Evolutionary conservation across 345 rosid genomes (phyloP), one percentile per base, ranked within the genome.

Genomic region (Bruguiera sexangula): DNA sequence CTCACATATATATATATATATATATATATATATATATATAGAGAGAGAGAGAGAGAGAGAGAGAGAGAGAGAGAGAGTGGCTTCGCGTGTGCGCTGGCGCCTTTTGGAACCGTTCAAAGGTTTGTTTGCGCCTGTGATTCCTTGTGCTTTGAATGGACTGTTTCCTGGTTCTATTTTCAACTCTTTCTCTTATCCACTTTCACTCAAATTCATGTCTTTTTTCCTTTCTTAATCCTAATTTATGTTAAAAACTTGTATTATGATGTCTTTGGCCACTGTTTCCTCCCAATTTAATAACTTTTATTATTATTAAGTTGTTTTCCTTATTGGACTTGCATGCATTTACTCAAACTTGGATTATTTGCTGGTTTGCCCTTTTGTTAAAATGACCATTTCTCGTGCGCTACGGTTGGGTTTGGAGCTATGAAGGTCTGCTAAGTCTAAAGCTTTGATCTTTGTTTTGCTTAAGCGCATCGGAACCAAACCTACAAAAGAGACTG

Each of bases 71-170:
- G 67, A 70, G 52, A 58, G 29, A 36, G 0, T 34, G 60, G 29
- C 56, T 72, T 79, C 83, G 63, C 78, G 69, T 73, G 81, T 57
- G 60, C 32, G 39, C 26, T 62, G 36, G 56, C 48, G 60, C 39
- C 29, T 56, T 6, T 56, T 56, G 60, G 56, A 64, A 66, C 76
- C 56, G 10, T 68, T 65, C 71, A 34, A 51, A 63, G 46, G 56
- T 54, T 54, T 21, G 26, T 43, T 48, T 15, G 10, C 60, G 27
- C 31, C 18, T 52, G 27, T 34, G 73, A 57, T 78, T 75, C 73
- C 27, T 65, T 68, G 16, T 43, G 43, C 70, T 72, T 60, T 65
- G 66, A 70, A 72, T 50, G 19, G 56, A 29, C 73, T 60, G 69
- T 5, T 43, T 70, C 60, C 64, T 66, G 37, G 32, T 70, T 26